phyloP scores from a whole-genome alignment of 1,139 yeast species.

The Taphrina confusa region DNA sequence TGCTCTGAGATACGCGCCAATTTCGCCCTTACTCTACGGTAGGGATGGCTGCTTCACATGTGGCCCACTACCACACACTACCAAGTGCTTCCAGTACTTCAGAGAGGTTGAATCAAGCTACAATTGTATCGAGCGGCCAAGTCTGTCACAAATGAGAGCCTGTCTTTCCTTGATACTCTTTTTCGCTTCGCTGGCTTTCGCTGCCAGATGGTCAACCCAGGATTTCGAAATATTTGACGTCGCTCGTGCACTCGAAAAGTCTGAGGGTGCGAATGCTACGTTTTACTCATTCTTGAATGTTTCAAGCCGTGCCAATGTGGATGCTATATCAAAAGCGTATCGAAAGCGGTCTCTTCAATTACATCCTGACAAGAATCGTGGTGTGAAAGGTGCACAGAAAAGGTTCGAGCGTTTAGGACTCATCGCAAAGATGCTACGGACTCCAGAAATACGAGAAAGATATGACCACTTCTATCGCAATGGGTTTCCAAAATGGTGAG shows the following conservation, averaged over 20 bases:
- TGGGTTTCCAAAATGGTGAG: constrained; percentile 79
- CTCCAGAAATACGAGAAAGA: constrained; percentile 60
- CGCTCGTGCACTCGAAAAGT: constrained; percentile 64
- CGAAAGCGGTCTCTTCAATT: constrained; percentile 67
- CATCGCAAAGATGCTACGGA: constrained; percentile 71
- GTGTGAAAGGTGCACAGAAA: constrained; percentile 51
- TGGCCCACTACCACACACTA: too few relatives aligned
- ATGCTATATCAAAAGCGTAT: constrained; percentile 72
- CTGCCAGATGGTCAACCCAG: constrained; percentile 34
- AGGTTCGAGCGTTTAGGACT: constrained; percentile 73
- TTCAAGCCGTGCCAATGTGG: constrained; percentile 55
- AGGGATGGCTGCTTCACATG: too few relatives aligned
- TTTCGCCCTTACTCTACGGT: too few relatives aligned
- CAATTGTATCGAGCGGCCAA: too few relatives aligned
- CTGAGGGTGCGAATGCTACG: constrained; percentile 62
- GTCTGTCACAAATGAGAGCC: background rate
- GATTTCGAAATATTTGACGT: constrained; percentile 63
- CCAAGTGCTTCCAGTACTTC: too few relatives aligned
- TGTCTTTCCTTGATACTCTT: background rate
- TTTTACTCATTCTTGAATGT: constrained; percentile 71
- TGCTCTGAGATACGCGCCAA: too few relatives aligned
- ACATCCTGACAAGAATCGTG: constrained; percentile 78
- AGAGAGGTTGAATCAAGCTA: too few relatives aligned
- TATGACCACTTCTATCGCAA: constrained; percentile 80
- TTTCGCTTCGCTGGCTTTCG: constrained; percentile 10